Percentiles rank a stretch among this genome's conserved stretches.
Conservation (phyloP, 1,139 yeast genomes). For the Trichomonascaceae sp. region DNA sequence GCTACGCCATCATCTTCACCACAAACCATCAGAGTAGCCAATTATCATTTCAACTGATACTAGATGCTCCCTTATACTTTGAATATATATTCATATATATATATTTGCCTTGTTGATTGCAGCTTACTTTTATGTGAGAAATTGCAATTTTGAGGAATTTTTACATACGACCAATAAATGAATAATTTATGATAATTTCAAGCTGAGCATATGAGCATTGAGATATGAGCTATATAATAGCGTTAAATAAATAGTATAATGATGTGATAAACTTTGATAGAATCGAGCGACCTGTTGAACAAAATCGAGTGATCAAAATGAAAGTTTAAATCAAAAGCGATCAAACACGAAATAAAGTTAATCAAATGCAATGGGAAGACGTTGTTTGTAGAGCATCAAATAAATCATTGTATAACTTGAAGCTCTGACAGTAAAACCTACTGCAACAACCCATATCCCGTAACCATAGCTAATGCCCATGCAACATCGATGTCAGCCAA, state of each 20-base stretch:
- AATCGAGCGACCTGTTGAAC: too few relatives aligned
- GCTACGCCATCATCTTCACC: conserved; percentile 4
- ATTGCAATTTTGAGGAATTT: not conserved
- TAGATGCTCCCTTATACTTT: not conserved
- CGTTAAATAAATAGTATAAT: too few relatives aligned
- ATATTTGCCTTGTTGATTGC: not conserved
- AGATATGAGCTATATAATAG: too few relatives aligned
- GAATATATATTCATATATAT: not conserved
- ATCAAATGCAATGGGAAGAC: too few relatives aligned
- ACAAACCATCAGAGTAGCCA: conserved; percentile 5
- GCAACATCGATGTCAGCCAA: conserved; percentile 19
- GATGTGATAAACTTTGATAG: too few relatives aligned
- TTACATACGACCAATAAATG: not conserved
- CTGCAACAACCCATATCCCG: conserved; percentile 1
- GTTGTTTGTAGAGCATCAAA: too few relatives aligned
- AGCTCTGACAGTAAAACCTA: not conserved
- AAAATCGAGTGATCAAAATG: too few relatives aligned
- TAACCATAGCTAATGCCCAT: conserved; percentile 18
- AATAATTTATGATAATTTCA: not conserved
- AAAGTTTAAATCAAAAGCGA: too few relatives aligned
- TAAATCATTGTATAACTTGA: not conserved
- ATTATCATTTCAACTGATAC: not conserved
- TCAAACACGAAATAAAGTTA: too few relatives aligned
- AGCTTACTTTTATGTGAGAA: not conserved
- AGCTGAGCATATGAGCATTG: too few relatives aligned